Percentiles rank a stretch among this genome's conserved stretches.
These are phyloP conservation scores for Cicer chorassanicum DNA, from an alignment of 306 rosid species.

Conservation along the genomic window DNA sequence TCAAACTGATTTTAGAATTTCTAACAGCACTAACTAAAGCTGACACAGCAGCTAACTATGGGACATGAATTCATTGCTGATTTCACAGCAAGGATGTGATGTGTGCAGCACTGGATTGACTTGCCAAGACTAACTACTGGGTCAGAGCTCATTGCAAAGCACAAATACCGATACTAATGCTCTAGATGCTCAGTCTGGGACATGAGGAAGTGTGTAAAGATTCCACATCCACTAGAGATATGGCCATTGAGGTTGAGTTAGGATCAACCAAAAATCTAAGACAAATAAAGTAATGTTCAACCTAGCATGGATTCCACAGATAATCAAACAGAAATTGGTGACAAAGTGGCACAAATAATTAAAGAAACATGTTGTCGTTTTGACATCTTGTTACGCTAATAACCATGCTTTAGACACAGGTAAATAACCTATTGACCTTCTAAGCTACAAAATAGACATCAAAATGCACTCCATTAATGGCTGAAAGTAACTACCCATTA, in stretches of 20 bases:
- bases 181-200: neutral
- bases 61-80: neutral
- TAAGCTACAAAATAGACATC: conserved; percentile 11
- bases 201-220: neutral
- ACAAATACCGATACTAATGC: neutral
- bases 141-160: neutral
- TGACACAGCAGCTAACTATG: neutral
- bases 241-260: neutral
- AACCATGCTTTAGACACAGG: conserved; percentile 10
- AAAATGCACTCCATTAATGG: conserved; percentile 13
- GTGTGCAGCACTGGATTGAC: neutral
- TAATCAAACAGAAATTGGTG: neutral
- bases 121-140: neutral
- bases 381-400: conserved; percentile 12
- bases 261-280: neutral
- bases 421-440: conserved; percentile 19
- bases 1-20: neutral
- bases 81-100: neutral
- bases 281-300: neutral
- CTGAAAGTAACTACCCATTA: conserved; percentile 8
- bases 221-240: neutral
- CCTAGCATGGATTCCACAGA: neutral
- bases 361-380: conserved; percentile 23
- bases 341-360: conserved; percentile 9
- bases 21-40: neutral